Evolutionary conservation across 345 rosid species (phyloP).

Genomic region (thale cress (Arabidopsis thaliana)): DNA sequence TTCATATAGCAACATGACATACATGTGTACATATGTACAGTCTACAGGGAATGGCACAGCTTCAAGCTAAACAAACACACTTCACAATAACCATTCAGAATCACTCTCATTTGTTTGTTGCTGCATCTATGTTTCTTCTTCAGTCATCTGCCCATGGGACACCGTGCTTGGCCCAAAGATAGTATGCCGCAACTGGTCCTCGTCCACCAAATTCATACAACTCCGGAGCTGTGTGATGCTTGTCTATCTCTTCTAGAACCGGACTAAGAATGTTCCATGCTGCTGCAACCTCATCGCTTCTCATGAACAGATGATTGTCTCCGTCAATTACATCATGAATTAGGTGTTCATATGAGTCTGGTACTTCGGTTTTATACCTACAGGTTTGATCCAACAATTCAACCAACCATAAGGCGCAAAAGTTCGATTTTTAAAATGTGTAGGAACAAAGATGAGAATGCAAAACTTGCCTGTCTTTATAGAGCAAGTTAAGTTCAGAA

Average conservation of each 20-base stretch:
- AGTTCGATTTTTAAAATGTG: not conserved
- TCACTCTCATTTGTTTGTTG: slow-evolving; percentile 19
- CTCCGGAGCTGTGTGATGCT: slow-evolving; percentile 59
- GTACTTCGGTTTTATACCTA: slow-evolving; percentile 66
- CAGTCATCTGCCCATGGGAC: slow-evolving; percentile 66
- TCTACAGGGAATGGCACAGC: slow-evolving; percentile 20
- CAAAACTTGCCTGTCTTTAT: slow-evolving; percentile 65
- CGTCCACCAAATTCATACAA: slow-evolving; percentile 75
- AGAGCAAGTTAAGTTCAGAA: slow-evolving; percentile 75
- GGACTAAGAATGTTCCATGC: slow-evolving; percentile 73
- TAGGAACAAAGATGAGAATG: slow-evolving; percentile 15
- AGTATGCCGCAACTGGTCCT: slow-evolving; percentile 73
- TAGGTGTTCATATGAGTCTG: slow-evolving; percentile 81
- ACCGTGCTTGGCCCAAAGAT: slow-evolving; percentile 78
- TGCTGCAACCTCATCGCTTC: slow-evolving; percentile 82
- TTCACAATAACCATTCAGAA: slow-evolving; percentile 12
- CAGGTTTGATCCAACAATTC: not conserved
- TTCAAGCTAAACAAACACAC: slow-evolving; percentile 16
- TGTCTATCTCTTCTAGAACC: slow-evolving; percentile 60
- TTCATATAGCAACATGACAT: slow-evolving; percentile 23
- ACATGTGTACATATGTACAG: slow-evolving; percentile 20
- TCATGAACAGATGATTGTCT: slow-evolving; percentile 80
- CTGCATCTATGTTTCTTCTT: slow-evolving; percentile 1
- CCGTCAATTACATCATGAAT: slow-evolving; percentile 84
- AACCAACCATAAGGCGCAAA: not conserved